Evolutionary conservation across 495 filamentous ascomycete species (phyloP), one percentile per base, ranked within the genome.

Genomic region (Hypoxylon subgilvum): DNA sequence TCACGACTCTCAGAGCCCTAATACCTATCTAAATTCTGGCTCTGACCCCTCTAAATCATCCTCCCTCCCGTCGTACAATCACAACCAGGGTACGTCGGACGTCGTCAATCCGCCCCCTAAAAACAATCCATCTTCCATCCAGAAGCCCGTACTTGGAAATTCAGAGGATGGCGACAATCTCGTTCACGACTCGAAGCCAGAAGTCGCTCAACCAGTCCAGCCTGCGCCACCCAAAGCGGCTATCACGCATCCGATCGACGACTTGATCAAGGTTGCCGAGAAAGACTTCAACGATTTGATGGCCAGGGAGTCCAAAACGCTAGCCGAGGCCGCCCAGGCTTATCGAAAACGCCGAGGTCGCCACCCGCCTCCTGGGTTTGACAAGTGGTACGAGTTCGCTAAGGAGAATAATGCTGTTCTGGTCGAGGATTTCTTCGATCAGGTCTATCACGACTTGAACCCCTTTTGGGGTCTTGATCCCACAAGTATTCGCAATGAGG

Each of bases 351-450:
- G 76, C 13, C 78, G 87, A 47, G 88, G 88, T 14, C 76, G 88
- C 4, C 86, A 90, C 59, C 88, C 88, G 2, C 88, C 88, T 8
- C 88, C 88, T 6, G 86, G 85, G 3, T 91, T 89, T 62, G 81
- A 86, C 45, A 71, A 71, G 31, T 91, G 88, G 88, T 88, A 83
- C 65, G 69, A 76, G 28, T 90, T 84, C 49, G 88, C 88, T 7
- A 73, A 77, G 51, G 76, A 84, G 41, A 73, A 78, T 8, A 74
- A 82, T 8, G 83, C 81, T 13, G 66, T 86, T 35, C 79, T 88
- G 13, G 79, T 90, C 28, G 88, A 90, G 55, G 87, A 89, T 56
- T 84, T 84, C 53, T 89, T 85, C 63, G 84, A 89, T 58, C 88
- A 88, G 61, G 84, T 90, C 32, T 81, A 84, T 58, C 84, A 86